Evolutionary conservation across 2,329 filamentous ascomycete species (phyloP).

Genomic region (Fusarium nematophilum): DNA sequence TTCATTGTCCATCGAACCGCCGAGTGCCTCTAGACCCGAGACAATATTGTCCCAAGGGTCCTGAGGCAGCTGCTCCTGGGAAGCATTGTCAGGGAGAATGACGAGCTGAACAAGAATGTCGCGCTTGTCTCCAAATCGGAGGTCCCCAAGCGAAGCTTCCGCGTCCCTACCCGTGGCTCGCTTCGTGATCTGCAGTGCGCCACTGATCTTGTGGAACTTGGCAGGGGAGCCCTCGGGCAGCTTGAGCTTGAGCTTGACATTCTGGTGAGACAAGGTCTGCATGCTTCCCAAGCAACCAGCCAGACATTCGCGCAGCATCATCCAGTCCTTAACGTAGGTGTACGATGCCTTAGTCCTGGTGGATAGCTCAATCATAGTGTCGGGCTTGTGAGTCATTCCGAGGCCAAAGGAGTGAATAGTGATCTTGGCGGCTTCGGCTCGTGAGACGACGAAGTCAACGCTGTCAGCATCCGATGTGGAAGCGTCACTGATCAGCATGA

Average conservation of each 20-base stretch:
- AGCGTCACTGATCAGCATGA: slow-evolving; percentile 96
- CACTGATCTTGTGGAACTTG: slow-evolving; percentile 98
- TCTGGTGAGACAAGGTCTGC: slow-evolving; percentile 97
- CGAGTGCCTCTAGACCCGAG: slow-evolving; percentile 91
- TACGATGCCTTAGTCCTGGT: slow-evolving; percentile 96
- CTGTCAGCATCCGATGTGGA: slow-evolving; percentile 94
- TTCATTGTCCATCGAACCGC: slow-evolving; percentile 87
- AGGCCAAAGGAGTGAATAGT: slow-evolving; percentile 96
- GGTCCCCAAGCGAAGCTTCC: slow-evolving; percentile 89
- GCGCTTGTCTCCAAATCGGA: slow-evolving; percentile 93
- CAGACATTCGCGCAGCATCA: slow-evolving; percentile 98
- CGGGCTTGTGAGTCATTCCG: slow-evolving; percentile 96
- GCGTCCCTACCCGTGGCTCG: slow-evolving; percentile 94
- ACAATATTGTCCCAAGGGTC: slow-evolving; percentile 98
- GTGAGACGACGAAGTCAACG: slow-evolving; percentile 96
- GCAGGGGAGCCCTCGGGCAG: slow-evolving; percentile 96
- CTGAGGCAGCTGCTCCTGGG: slow-evolving; percentile 86
- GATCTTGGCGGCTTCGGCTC: slow-evolving; percentile 98
- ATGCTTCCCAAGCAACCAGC: slow-evolving; percentile 92
- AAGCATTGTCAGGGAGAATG: slow-evolving; percentile 86
- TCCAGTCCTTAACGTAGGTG: slow-evolving; percentile 99
- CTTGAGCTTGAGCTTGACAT: slow-evolving; percentile 94
- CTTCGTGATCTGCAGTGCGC: slow-evolving; percentile 95
- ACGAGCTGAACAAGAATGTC: slow-evolving; percentile 95
- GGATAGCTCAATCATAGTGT: slow-evolving; percentile 98